Evolutionary conservation across 2,329 filamentous ascomycete species (phyloP).

Genomic region (Bertia moriformis): DNA sequence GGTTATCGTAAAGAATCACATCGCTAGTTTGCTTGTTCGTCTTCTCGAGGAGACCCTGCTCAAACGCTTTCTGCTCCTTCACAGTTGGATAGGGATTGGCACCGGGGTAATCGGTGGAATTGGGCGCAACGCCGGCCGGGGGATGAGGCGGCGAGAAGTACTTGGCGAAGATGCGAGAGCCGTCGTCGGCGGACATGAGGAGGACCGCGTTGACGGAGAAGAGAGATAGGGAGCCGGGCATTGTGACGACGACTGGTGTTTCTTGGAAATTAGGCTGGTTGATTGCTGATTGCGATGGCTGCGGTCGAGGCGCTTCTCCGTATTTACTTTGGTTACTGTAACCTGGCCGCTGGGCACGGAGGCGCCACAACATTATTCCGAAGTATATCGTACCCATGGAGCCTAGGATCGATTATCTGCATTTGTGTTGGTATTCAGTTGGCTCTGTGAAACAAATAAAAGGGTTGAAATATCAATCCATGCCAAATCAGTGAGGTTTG

Average conservation of each 20-base stretch:
- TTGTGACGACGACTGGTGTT: not conserved
- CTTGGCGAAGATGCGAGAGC: slow-evolving; percentile 49
- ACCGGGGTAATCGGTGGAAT: slow-evolving; percentile 39
- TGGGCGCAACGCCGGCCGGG: slow-evolving; percentile 31
- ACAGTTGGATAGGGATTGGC: slow-evolving; percentile 48
- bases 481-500: too few relatives aligned
- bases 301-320: too few relatives aligned
- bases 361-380: too few relatives aligned
- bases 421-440: too few relatives aligned
- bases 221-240: not conserved
- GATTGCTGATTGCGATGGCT: too few relatives aligned
- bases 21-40: slow-evolving; percentile 52
- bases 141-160: slow-evolving; percentile 53
- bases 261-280: not conserved
- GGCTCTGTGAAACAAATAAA: too few relatives aligned
- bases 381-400: too few relatives aligned
- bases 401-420: too few relatives aligned
- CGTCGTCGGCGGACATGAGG: slow-evolving; percentile 43
- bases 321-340: too few relatives aligned
- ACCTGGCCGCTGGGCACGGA: too few relatives aligned
- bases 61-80: slow-evolving; percentile 55
- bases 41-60: slow-evolving; percentile 51
- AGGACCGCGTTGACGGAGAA: slow-evolving; percentile 5
- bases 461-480: too few relatives aligned
- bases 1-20: slow-evolving; percentile 54